Conservation (phyloP, 192 early-diverging fungal genomes). For the Coemansia sp. region DNA sequence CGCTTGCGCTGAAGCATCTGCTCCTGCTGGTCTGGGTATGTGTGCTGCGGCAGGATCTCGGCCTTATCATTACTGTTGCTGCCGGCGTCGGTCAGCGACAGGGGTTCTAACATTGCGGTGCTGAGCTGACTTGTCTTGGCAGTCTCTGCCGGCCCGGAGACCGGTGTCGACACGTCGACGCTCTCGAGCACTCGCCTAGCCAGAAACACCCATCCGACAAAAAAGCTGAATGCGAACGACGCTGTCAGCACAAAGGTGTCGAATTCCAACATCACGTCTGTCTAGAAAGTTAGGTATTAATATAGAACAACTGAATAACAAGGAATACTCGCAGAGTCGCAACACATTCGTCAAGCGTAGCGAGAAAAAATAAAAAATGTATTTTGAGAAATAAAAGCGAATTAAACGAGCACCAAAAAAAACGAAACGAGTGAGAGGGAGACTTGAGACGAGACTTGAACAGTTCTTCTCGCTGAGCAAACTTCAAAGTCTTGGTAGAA, state of each 20-base stretch:
- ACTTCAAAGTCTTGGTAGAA: too few species aligned
- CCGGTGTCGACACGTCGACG: constrained; percentile 57
- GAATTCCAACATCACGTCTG: constrained; percentile 18
- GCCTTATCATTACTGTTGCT: neutral
- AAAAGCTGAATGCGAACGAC: constrained; percentile 66
- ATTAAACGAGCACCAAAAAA: too few species aligned
- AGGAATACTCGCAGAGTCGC: too few species aligned
- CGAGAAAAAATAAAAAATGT: too few species aligned
- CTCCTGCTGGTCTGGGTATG: constrained; percentile 27
- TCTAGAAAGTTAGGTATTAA: too few species aligned
- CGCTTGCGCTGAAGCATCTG: constrained; percentile 31
- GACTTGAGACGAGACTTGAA: too few species aligned
- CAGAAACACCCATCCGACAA: constrained; percentile 69
- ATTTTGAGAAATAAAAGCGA: too few species aligned
- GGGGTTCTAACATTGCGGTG: constrained; percentile 27
- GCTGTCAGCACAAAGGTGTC: constrained; percentile 58
- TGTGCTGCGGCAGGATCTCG: constrained; percentile 1
- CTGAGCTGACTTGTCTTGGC: constrained; percentile 32
- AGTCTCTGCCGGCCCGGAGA: constrained; percentile 27
- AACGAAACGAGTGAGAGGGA: too few species aligned
- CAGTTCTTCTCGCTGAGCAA: too few species aligned
- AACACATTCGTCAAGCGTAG: too few species aligned
- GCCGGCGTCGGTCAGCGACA: constrained; percentile 3
- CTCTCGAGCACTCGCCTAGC: constrained; percentile 67
- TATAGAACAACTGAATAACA: too few species aligned